Conservation (phyloP, 1,284 basidiomycete species). For the Rhodofomes roseus region DNA sequence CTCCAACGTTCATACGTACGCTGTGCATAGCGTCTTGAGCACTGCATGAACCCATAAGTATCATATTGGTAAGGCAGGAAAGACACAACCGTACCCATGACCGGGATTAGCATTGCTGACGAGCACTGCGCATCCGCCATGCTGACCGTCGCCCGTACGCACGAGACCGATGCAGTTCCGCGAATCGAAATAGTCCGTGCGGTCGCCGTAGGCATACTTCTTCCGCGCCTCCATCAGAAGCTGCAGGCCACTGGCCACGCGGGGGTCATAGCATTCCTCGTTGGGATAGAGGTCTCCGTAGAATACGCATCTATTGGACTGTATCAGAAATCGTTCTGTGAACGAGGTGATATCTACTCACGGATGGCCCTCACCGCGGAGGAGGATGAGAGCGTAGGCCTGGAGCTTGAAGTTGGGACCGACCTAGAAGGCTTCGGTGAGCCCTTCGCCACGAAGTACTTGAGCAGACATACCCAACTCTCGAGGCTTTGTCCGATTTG, state of each 20-base stretch:
- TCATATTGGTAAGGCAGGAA: neutral
- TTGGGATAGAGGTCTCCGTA: conserved; percentile 87
- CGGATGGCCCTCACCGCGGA: conserved; percentile 85
- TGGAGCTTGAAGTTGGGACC: conserved; percentile 67
- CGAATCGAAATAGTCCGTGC: conserved; percentile 53
- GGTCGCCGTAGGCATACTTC: conserved; percentile 59
- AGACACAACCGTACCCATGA: conserved; percentile 22
- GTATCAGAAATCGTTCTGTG: neutral
- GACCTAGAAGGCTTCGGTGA: conserved; percentile 42
- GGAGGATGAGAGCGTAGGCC: conserved; percentile 84
- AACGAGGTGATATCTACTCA: conserved; percentile 35
- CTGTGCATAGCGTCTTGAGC: conserved; percentile 26
- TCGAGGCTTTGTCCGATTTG: conserved; percentile 71
- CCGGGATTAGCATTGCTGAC: conserved; percentile 52
- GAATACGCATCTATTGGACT: conserved; percentile 74
- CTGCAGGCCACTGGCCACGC: conserved; percentile 45
- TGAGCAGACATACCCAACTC: conserved; percentile 60
- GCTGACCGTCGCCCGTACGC: conserved; percentile 49
- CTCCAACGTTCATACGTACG: conserved; percentile 62
- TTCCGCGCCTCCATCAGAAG: conserved; percentile 57
- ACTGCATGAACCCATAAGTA: conserved; percentile 7
- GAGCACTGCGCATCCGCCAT: conserved; percentile 58
- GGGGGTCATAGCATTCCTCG: conserved; percentile 56
- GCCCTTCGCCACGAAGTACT: neutral
- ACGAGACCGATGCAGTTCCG: conserved; percentile 73